Evolutionary conservation across 2,329 filamentous ascomycete species (phyloP), one percentile per base, ranked within the genome.

Genomic region (Pseudogymnoascus pannorum): DNA sequence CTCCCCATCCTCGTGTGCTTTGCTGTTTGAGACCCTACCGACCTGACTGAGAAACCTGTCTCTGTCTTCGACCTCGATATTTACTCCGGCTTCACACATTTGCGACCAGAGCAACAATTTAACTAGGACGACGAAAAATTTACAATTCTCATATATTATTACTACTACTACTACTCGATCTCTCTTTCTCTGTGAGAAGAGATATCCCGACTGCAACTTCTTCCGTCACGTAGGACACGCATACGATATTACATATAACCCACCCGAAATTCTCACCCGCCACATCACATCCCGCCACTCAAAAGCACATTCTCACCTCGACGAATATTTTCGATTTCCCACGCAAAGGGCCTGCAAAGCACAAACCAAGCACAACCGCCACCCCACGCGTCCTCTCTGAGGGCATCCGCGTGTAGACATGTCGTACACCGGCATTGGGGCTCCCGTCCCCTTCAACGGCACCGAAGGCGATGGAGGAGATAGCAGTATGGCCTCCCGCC

Each of bases 401-500:
- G 35, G 35, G 35, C 35, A 33, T 38, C 14, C 35, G 35, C 35
- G 31, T 58, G 22, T 3, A 44, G 31, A 24, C 8, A 62, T 62
- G 61, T 57, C 57, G 11, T 72, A 65, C 62, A 58, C 64, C 20
- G 69, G 68, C 18, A 70, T 81, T 66, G 85, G 85, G 61, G 72
- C 83, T 51, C 85, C 85, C 38, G 71, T 79, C 66, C 72, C 71
- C 63, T 87, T 86, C 75, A 87, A 87, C 76, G 84, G 84, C 72
- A 87, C 84, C 60, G 75, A 66, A 9, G 44, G 59, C 33, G 66
- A 65, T 63, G 73, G 73, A 59, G 73, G 73, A 59, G 66, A 74
- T 67, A 73, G 71, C 54, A 67, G 72, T 74, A 70, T 36, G 72
- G 62, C 36, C 29, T 35, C 33, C 60, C 38, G 58, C 36, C 24